A percentile compares a stretch with the other conserved stretches of the same genome.
These are phyloP conservation scores for Cryptococcus hybrid DNA, from an alignment of 1,284 basidiomycete species.

Conservation along the genomic window DNA sequence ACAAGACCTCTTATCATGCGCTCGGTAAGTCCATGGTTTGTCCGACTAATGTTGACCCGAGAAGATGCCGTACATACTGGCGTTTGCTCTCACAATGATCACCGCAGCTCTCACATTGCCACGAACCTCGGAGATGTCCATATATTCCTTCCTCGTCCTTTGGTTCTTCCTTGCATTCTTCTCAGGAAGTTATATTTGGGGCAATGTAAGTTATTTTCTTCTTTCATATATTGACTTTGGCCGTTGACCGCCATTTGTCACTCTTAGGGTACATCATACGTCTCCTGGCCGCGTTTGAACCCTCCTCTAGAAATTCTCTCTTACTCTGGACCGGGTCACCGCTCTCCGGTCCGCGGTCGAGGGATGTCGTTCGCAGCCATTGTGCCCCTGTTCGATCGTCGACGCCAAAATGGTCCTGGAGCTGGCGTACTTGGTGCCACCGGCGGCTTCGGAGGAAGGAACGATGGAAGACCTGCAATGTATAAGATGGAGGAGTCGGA, in stretches of 20 bases:
- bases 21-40: conserved; percentile 58
- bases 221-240: not conserved
- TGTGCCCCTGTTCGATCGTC: conserved; percentile 42
- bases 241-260: not conserved
- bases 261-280: conserved; percentile 60
- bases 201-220: conserved; percentile 54
- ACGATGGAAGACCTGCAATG: conserved; percentile 6
- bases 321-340: conserved; percentile 83
- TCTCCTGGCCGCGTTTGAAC: conserved; percentile 89
- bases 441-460: not conserved
- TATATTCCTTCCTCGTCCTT: conserved; percentile 66
- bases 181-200: conserved; percentile 67
- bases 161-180: conserved; percentile 67
- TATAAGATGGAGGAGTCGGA: conserved; percentile 39
- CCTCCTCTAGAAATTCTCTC: conserved; percentile 79
- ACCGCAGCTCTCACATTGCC: conserved; percentile 78
- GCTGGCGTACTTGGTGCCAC: not conserved
- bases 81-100: conserved; percentile 82
- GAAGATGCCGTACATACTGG: conserved; percentile 79
- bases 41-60: not conserved
- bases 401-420: conserved; percentile 15
- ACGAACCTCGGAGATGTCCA: conserved; percentile 59
- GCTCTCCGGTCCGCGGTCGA: conserved; percentile 71
- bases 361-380: conserved; percentile 54
- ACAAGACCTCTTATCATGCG: conserved; percentile 74